Base-by-base conservation (phyloP, 2,329 filamentous ascomycete genomes). In the Xylariomycetidae sp. region DNA sequence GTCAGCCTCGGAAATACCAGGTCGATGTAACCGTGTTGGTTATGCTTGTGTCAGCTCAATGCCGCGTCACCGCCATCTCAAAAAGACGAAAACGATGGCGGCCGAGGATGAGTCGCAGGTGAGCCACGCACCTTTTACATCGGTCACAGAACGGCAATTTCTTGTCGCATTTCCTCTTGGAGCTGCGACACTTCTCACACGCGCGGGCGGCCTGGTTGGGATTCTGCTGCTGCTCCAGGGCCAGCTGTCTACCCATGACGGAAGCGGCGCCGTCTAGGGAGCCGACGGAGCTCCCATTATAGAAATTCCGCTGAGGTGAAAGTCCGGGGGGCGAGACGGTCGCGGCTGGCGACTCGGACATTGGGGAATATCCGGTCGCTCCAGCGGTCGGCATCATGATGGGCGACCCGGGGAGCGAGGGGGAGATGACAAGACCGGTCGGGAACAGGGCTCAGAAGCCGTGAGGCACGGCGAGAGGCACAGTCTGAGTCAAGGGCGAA, bases 151-250 rank as follows among this genome's bases (percentile, higher is more conserved):
- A 45, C 1, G 54, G 54, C 29, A 58, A 31, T 29, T 52, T 56
- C 38, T 58, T 58, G 31, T 58, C 53, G 34, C 54, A 58, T 36
- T 54, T 54, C 26, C 54, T 45, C 25, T 58, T 58, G 2, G 52
- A 55, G 3, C 51, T 43, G 13, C 53, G 49, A 29, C 54, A 58
- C 38, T 58, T 58, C 44, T 57, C 53, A 25, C 54, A 58, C 19
- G 54, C 54, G 32, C 54, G 47, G 6, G 52, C 42, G 7, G 53
- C 50, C 23, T 47, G 36, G 5, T 37, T 30, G n/a, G n/a, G n/a
- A n/a, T n/a, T n/a, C n/a, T n/a, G n/a, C n/a, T n/a, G n/a, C n/a
- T n/a, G n/a, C 8, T 46, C 43, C 19, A 30, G 30, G 25, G 18
- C 4, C 16, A 31, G 35, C 6, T 30, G 37, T 10, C 32, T 34